Conservation (phyloP, 225 moss, liverwort and hornwort genomes). For the Marchantia paleacea region DNA sequence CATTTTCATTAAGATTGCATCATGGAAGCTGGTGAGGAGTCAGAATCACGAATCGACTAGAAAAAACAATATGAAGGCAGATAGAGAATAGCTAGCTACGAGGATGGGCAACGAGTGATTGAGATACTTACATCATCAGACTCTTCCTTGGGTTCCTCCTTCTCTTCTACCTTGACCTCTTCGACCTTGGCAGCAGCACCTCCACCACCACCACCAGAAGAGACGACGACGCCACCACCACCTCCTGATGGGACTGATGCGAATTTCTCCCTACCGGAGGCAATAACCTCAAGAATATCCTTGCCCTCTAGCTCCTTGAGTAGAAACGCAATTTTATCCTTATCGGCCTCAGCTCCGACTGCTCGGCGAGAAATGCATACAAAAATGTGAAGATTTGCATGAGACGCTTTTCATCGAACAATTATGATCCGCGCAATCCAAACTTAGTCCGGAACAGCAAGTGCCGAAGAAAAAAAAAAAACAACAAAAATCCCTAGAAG, state of each 20-base stretch:
- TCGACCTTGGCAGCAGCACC: slow-evolving; percentile 36
- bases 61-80: too few species aligned
- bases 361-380: not conserved
- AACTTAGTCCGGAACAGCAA: too few species aligned
- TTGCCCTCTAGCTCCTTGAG: slow-evolving; percentile 59
- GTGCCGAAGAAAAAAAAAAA: too few species aligned
- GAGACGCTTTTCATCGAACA: too few species aligned
- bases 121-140: slow-evolving; percentile 55
- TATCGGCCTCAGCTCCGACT: slow-evolving; percentile 70
- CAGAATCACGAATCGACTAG: too few species aligned
- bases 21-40: too few species aligned
- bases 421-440: too few species aligned
- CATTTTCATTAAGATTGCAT: too few species aligned
- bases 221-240: slow-evolving; percentile 44
- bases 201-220: slow-evolving; percentile 38
- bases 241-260: slow-evolving; percentile 72
- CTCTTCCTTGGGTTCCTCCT: slow-evolving; percentile 66
- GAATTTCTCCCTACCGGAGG: slow-evolving; percentile 69
- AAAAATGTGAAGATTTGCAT: too few species aligned
- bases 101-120: too few species aligned
- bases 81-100: too few species aligned
- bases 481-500: too few species aligned
- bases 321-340: slow-evolving; percentile 46
- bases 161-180: slow-evolving; percentile 46
- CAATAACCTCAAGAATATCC: slow-evolving; percentile 74